phyloP scores from a whole-genome alignment of 2,329 filamentous ascomycete genomes.

The Colletotrichum ledebouriae region DNA sequence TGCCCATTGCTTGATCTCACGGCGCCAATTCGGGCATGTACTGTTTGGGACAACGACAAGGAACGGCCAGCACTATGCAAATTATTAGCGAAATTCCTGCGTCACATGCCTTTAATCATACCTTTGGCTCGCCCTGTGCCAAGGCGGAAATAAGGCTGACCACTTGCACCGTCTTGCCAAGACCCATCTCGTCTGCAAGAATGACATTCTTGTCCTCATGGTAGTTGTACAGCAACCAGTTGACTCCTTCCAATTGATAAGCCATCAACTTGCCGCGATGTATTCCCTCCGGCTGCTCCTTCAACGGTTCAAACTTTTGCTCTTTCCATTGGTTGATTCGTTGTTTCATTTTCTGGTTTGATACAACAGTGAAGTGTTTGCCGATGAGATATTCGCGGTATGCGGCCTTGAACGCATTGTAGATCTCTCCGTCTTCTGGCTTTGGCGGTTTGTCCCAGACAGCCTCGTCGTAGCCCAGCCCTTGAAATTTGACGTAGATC shows the following conservation, averaged over 20 bases:
- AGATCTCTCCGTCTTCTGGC: slow-evolving; percentile 73
- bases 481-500: slow-evolving; percentile 91
- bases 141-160: slow-evolving; percentile 85
- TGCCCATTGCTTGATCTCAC: slow-evolving; percentile 95
- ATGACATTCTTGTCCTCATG: slow-evolving; percentile 87
- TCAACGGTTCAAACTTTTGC: slow-evolving; percentile 76
- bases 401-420: slow-evolving; percentile 83
- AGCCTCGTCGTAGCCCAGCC: slow-evolving; percentile 88
- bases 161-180: slow-evolving; percentile 97
- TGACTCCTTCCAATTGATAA: slow-evolving; percentile 92
- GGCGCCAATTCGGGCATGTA: slow-evolving; percentile 97
- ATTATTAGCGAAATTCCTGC: background rate
- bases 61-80: slow-evolving; percentile 82
- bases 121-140: slow-evolving; percentile 71
- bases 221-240: slow-evolving; percentile 96
- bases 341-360: slow-evolving; percentile 72
- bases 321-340: slow-evolving; percentile 77
- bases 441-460: slow-evolving; percentile 89
- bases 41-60: slow-evolving; percentile 94
- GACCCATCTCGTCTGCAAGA: slow-evolving; percentile 96
- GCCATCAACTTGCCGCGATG: slow-evolving; percentile 88
- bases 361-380: slow-evolving; percentile 73
- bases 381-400: slow-evolving; percentile 90
- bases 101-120: slow-evolving; percentile 41
- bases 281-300: slow-evolving; percentile 79